Evolutionary conservation across 768 basidiomycete species (phyloP).

Genomic region (Lactarius vividus): DNA sequence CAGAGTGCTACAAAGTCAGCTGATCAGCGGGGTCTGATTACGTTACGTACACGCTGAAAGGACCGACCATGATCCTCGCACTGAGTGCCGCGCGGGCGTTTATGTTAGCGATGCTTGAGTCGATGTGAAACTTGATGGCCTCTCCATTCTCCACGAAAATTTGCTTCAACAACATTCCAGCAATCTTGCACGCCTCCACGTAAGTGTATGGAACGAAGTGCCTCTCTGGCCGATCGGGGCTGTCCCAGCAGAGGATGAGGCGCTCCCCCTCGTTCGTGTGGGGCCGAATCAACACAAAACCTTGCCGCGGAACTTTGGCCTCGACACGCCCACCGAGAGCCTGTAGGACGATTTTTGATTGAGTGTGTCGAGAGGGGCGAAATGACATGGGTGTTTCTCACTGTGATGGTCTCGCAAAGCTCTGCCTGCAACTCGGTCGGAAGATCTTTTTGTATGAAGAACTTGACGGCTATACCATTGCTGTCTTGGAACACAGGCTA

Average conservation of each 20-base stretch:
- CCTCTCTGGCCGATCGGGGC: constrained; percentile 65
- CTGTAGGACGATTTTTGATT: constrained; percentile 36
- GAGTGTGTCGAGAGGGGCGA: constrained; percentile 1
- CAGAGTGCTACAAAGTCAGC: constrained; percentile 59
- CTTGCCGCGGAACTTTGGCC: constrained; percentile 71
- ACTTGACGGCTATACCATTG: constrained; percentile 69
- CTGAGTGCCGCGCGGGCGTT: constrained; percentile 66
- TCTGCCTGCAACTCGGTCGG: constrained; percentile 65
- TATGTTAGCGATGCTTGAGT: constrained; percentile 74
- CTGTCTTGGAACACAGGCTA: constrained; percentile 73
- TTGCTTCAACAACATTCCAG: constrained; percentile 68
- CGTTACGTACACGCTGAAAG: constrained; percentile 9
- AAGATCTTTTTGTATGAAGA: constrained; percentile 82
- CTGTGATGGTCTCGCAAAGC: constrained; percentile 70
- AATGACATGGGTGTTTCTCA: constrained; percentile 34
- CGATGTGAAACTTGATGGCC: constrained; percentile 76
- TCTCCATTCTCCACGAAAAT: constrained; percentile 66
- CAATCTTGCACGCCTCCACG: constrained; percentile 82
- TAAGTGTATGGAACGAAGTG: constrained; percentile 80
- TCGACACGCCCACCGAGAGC: constrained; percentile 75
- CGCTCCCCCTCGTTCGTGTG: constrained; percentile 71
- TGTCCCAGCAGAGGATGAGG: constrained; percentile 71
- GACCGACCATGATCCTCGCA: constrained; percentile 64
- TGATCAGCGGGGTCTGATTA: not conserved
- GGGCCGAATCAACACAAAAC: constrained; percentile 68